These are phyloP conservation scores for Penicillium verhagenii DNA, from an alignment of 495 filamentous ascomycete genomes.

Conservation along the genomic window DNA sequence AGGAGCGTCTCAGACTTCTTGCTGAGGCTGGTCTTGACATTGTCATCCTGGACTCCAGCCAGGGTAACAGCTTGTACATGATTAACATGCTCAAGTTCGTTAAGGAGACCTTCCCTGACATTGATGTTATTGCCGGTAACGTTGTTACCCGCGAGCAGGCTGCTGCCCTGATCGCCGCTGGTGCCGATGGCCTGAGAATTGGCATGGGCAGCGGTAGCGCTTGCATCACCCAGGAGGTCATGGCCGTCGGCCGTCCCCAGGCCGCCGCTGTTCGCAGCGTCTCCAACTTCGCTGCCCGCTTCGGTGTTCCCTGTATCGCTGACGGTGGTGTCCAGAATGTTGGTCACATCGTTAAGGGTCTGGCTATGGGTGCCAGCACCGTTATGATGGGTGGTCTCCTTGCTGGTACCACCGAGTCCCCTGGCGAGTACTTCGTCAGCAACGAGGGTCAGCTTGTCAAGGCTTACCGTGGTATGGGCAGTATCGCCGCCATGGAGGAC, in stretches of 20 bases:
- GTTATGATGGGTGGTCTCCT: constrained; percentile 99
- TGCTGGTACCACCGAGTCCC: constrained; percentile 95
- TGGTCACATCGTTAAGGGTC: constrained; percentile 97
- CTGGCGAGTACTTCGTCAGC: constrained; percentile 93
- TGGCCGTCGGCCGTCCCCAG: constrained; percentile 96
- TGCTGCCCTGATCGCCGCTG: constrained; percentile 85
- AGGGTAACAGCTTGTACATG: constrained; percentile 97
- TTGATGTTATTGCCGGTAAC: constrained; percentile 97
- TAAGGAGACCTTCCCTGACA: constrained; percentile 77
- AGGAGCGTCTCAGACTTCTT: constrained; percentile 77
- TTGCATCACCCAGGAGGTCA: constrained; percentile 99
- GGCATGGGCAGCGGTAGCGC: constrained; percentile 98
- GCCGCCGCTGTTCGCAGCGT: constrained; percentile 90
- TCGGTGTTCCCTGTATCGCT: constrained; percentile 96
- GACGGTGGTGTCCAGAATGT: constrained; percentile 98
- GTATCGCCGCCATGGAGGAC: constrained; percentile 99
- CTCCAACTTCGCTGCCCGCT: constrained; percentile 79
- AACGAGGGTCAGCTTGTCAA: constrained; percentile 96
- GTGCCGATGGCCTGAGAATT: constrained; percentile 94
- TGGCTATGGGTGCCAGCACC: constrained; percentile 89
- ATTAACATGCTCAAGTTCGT: constrained; percentile 95
- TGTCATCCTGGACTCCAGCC: constrained; percentile 90
- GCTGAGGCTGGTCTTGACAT: constrained; percentile 96
- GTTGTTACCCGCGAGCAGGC: constrained; percentile 97
- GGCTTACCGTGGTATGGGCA: constrained; percentile 98